Base-by-base conservation (phyloP, 208 protist species). In the Angomonas desouzai region DNA sequence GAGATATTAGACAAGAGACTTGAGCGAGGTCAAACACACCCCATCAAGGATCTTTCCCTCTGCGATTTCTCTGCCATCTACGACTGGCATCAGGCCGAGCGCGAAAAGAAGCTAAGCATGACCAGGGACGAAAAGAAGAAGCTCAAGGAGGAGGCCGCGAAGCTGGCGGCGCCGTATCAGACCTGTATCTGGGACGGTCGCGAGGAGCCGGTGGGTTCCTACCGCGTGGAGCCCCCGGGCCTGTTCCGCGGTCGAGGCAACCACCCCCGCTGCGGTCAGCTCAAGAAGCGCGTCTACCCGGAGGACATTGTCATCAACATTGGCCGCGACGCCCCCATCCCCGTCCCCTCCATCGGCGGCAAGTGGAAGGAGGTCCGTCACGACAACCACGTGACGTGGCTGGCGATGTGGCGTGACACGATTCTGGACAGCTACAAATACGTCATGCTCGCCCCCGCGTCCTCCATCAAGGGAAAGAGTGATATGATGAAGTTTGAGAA, bases 301-400 rank as follows among this genome's bases (percentile, higher is more conserved):
- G 97, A 99, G 66, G 96, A 99, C 64, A 89, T 99, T 13, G 99
- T 87, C 0, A 98, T 99, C 66, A 99, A 99, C 76, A 96, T 99
- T 68, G 94, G 96, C 55, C 66, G 89, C 43, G 89, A 87, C 10
- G 89, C 73, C 36, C 67, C 64, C 1, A 77, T 97, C 27, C 98
- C 98, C 25, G 55, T 61, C 25, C 91, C 96, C 45, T 97, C 98
- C 10, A 65, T 60, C 3, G 98, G 98, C 1, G 96, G 99, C 70
- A 75, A 92, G 22, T 99, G 98, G 98, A 85, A 69, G 28, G 79
- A 78, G 9, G 89, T 99, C 22, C 55, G 96, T 36, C 94, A 98
- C 74, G 84, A 99, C 73, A 85, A 98, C 66, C 97, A 76, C 40
- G 96, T 99, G 25, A 98, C 97, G 25, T 99, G 98, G 98, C 82